Base-by-base conservation (phyloP, 1,284 basidiomycete genomes). In the Boletus semigastroideus region DNA sequence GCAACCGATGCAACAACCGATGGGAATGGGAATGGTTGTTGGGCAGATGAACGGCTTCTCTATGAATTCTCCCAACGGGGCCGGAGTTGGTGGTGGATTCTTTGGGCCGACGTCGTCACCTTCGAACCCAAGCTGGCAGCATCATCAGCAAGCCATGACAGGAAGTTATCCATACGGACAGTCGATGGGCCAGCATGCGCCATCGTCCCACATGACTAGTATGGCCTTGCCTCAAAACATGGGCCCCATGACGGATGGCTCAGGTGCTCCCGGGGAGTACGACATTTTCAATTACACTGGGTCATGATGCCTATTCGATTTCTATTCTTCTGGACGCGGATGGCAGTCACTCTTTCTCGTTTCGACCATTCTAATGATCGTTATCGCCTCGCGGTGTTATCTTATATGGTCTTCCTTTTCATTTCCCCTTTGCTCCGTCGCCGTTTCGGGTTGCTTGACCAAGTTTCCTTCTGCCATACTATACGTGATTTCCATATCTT, bases 271-370 rank as follows among this genome's bases (percentile, higher is more conserved):
- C 37, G 64, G 63, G 56, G 79, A 80, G 49, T 77, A 77, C 60
- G 78, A 79, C 56, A 59, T 77, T 54, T 78, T 81, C 60, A 78
- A 73, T 61, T 80, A 80, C 74, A 70, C 65, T 39, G 65, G 68
- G 53, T 68, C 70, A 69, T 72, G 67, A 66, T 59, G 45, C 56
- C 53, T 55, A 42, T 45, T 46, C 44, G 46, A 47, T 43, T 40
- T 27, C 47, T 48, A 6, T 14, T 46, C 41, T 47, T 42, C 52
- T 49, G 62, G 52, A 56, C 44, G 44, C 38, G 48, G 54, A 54
- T 62, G 50, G 52, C 59, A 57, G 55, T 56, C 48, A 45, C 46
- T 55, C 44, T 48, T 51, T 53, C 42, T 59, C 53, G 49, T 60
- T n/a, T 50, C 53, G 51, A 53, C 53, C 54, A 56, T 57, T 59